phyloP scores from a whole-genome alignment of 2,329 filamentous ascomycete genomes.

The Pseudopyrenochaeta lycopersici region DNA sequence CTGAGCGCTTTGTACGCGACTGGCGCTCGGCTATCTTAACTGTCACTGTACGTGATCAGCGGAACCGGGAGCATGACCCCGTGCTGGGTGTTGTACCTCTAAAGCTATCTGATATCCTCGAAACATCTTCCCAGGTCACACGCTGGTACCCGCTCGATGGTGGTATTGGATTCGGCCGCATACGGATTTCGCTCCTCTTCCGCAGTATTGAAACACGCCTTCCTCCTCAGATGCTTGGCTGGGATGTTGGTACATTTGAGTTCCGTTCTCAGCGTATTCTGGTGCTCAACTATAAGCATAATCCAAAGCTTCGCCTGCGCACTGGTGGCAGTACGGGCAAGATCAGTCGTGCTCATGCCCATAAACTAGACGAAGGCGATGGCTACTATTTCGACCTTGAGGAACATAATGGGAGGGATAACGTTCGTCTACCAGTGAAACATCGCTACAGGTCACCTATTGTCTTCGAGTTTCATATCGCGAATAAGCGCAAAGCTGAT shows the following conservation, averaged over 20 bases:
- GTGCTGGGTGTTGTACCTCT: conserved; percentile 92
- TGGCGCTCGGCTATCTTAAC: conserved; percentile 91
- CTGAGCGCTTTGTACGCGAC: conserved; percentile 90
- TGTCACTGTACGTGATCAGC: conserved; percentile 85
- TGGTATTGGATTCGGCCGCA: conserved; percentile 86
- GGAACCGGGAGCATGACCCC: conserved; percentile 92
- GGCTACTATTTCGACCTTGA: conserved; percentile 68
- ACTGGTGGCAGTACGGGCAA: conserved; percentile 85
- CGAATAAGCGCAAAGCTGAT: conserved; percentile 73
- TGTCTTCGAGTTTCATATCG: conserved; percentile 82
- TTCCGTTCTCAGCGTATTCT: conserved; percentile 77
- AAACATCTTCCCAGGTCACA: conserved; percentile 85
- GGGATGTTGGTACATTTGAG: conserved; percentile 95
- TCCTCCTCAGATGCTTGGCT: conserved; percentile 85
- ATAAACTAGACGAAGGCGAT: conserved; percentile 66
- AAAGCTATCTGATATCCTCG: conserved; percentile 85
- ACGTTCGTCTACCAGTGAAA: conserved; percentile 83
- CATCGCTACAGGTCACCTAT: conserved; percentile 90
- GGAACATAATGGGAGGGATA: conserved; percentile 58
- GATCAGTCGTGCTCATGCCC: conserved; percentile 71
- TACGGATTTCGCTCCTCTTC: conserved; percentile 89
- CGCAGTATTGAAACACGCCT: conserved; percentile 86
- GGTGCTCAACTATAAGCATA: conserved; percentile 68
- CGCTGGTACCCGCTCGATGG: conserved; percentile 97
- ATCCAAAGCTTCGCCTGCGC: conserved; percentile 75